Conservation (phyloP, 2,329 filamentous ascomycete genomes). For the Diplodia seriata region DNA sequence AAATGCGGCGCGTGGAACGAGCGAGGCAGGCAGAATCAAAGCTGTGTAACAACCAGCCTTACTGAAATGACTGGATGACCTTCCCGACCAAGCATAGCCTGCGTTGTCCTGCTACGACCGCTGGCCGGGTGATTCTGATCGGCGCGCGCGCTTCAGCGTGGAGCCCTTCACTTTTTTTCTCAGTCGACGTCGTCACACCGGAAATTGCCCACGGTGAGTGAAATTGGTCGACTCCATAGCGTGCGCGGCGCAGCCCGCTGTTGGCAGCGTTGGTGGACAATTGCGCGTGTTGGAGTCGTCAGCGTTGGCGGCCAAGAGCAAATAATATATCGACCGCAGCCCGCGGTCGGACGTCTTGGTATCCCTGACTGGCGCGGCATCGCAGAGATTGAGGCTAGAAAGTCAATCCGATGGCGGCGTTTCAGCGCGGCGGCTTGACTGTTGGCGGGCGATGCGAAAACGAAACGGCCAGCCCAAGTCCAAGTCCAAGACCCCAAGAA, state of each 20-base stretch:
- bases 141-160: not conserved
- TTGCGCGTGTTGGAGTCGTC: conserved; percentile 3
- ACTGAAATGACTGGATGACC: conserved; percentile 17
- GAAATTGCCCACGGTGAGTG: conserved; percentile 11
- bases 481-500: conserved; percentile 25
- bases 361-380: conserved; percentile 25
- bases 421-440: conserved; percentile 15
- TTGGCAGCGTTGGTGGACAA: conserved; percentile 6
- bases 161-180: not conserved
- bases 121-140: conserved; percentile 23
- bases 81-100: not conserved
- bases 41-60: conserved; percentile 22
- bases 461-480: conserved; percentile 11
- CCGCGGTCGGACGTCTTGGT: conserved; percentile 12
- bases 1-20: conserved; percentile 18
- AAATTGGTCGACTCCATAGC: conserved; percentile 16
- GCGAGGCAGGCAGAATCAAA: conserved; percentile 9
- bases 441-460: conserved; percentile 3
- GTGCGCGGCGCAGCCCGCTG: not conserved
- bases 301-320: conserved; percentile 18
- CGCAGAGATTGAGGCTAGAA: conserved; percentile 18
- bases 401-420: conserved; percentile 22
- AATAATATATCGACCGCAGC: conserved; percentile 14
- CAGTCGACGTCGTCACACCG: conserved; percentile 1
- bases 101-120: not conserved